These are phyloP conservation scores for Actinidia chinensis DNA, from an alignment of 179 eudicot species.

Conservation along the genomic window DNA sequence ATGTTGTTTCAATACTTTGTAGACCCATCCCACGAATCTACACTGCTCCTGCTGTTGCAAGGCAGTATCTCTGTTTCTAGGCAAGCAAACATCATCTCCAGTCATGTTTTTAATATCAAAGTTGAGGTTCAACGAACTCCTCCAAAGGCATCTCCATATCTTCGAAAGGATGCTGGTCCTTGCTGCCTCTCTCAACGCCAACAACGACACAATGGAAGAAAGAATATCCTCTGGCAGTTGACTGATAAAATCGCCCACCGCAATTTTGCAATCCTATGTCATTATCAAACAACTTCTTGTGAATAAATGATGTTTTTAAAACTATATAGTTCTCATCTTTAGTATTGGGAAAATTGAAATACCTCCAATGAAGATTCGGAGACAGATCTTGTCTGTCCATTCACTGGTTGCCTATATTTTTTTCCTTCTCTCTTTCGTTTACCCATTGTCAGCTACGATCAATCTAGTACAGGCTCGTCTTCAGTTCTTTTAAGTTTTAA, in stretches of 20 bases:
- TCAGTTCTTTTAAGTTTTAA: background rate
- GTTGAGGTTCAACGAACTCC: background rate
- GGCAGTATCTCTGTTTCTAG: background rate
- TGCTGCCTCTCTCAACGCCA: constrained; percentile 2
- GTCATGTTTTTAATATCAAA: constrained; percentile 5
- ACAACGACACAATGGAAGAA: background rate
- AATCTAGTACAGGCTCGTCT: background rate
- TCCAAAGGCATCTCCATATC: constrained; percentile 8
- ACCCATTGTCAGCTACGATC: background rate
- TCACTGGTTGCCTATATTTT: background rate
- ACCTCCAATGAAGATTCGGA: background rate
- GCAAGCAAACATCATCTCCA: background rate
- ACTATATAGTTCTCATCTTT: background rate
- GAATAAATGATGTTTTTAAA: background rate
- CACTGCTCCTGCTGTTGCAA: background rate
- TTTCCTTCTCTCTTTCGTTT: background rate
- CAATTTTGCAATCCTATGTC: background rate
- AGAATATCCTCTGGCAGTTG: constrained; percentile 13
- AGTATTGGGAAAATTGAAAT: background rate
- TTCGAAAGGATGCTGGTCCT: background rate
- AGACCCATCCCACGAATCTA: background rate
- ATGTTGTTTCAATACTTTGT: background rate
- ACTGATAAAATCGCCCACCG: constrained; percentile 1
- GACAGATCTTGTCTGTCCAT: background rate
- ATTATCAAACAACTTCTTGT: background rate